These are phyloP conservation scores for Russula vinacea DNA, from an alignment of 768 basidiomycete species.

Conservation along the genomic window DNA sequence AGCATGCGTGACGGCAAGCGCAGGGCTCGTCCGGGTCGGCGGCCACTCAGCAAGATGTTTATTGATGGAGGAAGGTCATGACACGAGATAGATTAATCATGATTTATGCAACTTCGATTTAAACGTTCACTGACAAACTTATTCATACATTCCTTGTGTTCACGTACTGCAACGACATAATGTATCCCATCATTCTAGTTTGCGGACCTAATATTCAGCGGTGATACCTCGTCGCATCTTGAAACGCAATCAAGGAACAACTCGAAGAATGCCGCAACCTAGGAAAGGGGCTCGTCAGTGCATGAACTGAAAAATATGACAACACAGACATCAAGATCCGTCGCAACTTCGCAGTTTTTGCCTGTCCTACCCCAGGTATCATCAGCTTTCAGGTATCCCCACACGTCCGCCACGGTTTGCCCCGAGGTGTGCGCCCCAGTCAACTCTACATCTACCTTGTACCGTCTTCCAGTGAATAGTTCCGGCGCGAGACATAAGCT, in stretches of 20 bases:
- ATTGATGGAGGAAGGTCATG: slow-evolving; percentile 52
- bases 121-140: neutral
- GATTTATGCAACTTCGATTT: neutral
- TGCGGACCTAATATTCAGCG: slow-evolving; percentile 45
- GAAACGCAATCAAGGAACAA: slow-evolving; percentile 59
- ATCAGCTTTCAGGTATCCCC: slow-evolving; percentile 57
- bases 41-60: slow-evolving; percentile 78
- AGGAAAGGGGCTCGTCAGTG: slow-evolving; percentile 14
- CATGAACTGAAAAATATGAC: neutral
- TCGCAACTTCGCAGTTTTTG: slow-evolving; percentile 73
- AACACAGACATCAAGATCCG: slow-evolving; percentile 59
- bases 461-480: slow-evolving; percentile 59
- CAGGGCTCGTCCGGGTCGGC: slow-evolving; percentile 44
- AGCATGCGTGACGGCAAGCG: slow-evolving; percentile 69
- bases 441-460: slow-evolving; percentile 81
- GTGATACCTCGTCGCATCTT: slow-evolving; percentile 57
- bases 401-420: slow-evolving; percentile 79
- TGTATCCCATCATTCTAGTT: neutral
- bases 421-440: slow-evolving; percentile 62
- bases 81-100: slow-evolving; percentile 31
- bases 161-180: slow-evolving; percentile 2
- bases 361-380: slow-evolving; percentile 68
- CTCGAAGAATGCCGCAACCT: slow-evolving; percentile 66
- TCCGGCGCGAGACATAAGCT: slow-evolving; percentile 69
- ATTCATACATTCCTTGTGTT: slow-evolving; percentile 11